Conservation (phyloP, 176 grass and related monocot genomes). For the Pharus latifolius region DNA sequence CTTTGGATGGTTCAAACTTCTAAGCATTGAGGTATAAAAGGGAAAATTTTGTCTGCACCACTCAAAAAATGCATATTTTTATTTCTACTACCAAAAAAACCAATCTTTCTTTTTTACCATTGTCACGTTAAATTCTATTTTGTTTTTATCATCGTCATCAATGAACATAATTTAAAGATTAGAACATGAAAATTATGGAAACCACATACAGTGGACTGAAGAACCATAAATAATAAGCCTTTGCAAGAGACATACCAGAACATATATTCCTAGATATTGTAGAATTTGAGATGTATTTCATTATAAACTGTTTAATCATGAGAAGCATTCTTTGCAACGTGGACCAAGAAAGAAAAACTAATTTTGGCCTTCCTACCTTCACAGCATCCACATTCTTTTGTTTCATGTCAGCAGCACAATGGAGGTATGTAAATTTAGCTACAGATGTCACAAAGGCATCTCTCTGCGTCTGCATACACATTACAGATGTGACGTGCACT, state of each 20-base stretch:
- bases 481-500: conserved; percentile 86
- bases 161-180: too few species aligned
- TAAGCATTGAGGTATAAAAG: too few species aligned
- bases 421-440: conserved; percentile 96
- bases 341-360: not conserved
- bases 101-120: too few species aligned
- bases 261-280: not conserved
- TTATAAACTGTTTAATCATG: not conserved
- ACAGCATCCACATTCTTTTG: conserved; percentile 99
- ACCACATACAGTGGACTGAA: not conserved
- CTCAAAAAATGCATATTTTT: too few species aligned
- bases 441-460: conserved; percentile 98
- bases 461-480: conserved; percentile 94
- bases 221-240: not conserved
- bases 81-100: too few species aligned
- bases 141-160: too few species aligned
- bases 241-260: not conserved
- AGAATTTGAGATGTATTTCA: not conserved
- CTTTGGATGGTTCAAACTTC: not conserved
- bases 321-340: not conserved
- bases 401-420: conserved; percentile 98
- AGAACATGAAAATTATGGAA: not conserved
- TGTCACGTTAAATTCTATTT: too few species aligned
- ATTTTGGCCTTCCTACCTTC: conserved; percentile 45
- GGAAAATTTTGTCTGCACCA: too few species aligned